Percentiles rank a stretch among this genome's conserved stretches.
These are phyloP conservation scores for Xerophyta viscosa DNA, from an alignment of 106 monocot genomes.

Conservation along the genomic window DNA sequence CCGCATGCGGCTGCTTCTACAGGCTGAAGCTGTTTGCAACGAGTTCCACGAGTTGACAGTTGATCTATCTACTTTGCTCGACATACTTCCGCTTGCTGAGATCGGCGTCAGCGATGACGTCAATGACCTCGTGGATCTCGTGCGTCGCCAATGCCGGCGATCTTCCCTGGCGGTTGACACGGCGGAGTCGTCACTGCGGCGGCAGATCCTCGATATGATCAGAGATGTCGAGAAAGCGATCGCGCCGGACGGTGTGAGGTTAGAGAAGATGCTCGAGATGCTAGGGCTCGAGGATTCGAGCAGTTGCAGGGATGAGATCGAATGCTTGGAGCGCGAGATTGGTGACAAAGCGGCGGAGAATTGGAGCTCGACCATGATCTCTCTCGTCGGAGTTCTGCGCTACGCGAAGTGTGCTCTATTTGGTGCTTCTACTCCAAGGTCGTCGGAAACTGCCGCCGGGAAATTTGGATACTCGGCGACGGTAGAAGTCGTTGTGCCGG, in stretches of 20 bases:
- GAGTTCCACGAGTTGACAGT: constrained; percentile 34
- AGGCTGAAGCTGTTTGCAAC: constrained; percentile 22
- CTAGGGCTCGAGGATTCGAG: constrained; percentile 39
- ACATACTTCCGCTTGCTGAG: constrained; percentile 45
- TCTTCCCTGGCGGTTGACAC: constrained; percentile 9
- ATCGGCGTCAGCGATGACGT: constrained; percentile 43
- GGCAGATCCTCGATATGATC: constrained; percentile 46
- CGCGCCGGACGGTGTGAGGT: constrained; percentile 29
- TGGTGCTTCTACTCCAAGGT: constrained; percentile 51
- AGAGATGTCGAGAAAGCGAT: constrained; percentile 49
- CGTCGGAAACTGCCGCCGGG: background rate
- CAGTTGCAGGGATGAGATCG: constrained; percentile 60
- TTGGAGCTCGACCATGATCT: constrained; percentile 38
- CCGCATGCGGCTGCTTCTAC: constrained; percentile 42
- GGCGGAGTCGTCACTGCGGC: constrained; percentile 17
- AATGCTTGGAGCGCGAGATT: constrained; percentile 65
- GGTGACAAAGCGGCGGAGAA: constrained; percentile 30
- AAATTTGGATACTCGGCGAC: background rate
- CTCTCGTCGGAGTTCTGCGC: constrained; percentile 55
- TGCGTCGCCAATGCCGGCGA: constrained; percentile 41
- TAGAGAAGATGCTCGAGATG: constrained; percentile 36
- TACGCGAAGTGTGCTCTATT: constrained; percentile 78
- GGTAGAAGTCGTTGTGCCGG: constrained; percentile 18
- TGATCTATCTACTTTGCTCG: constrained; percentile 52
- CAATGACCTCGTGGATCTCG: constrained; percentile 39